Conservation (phyloP, 1,284 basidiomycete genomes). For the Vanrija sp. region DNA sequence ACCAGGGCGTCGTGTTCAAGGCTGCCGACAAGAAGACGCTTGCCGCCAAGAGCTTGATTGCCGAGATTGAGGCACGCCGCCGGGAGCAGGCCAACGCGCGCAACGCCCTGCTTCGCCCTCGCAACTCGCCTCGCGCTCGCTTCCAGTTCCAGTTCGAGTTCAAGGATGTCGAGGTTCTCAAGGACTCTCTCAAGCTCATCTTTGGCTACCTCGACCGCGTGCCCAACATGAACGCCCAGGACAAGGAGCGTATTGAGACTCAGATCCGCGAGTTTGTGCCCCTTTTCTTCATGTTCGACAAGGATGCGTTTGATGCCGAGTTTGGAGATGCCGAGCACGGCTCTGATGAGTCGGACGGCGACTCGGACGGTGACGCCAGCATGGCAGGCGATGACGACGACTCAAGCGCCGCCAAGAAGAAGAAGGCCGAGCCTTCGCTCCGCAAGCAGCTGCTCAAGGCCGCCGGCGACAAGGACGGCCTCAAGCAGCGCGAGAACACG, state of each 20-base stretch:
- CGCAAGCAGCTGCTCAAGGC: slow-evolving; percentile 72
- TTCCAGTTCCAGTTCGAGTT: slow-evolving; percentile 78
- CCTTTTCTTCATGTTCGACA: slow-evolving; percentile 69
- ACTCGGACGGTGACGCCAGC: slow-evolving; percentile 50
- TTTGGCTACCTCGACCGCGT: slow-evolving; percentile 87
- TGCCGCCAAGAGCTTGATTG: slow-evolving; percentile 82
- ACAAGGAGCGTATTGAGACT: slow-evolving; percentile 77
- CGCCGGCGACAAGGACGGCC: slow-evolving; percentile 58
- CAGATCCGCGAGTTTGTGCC: slow-evolving; percentile 85
- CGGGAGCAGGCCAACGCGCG: slow-evolving; percentile 69
- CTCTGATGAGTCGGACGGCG: slow-evolving; percentile 59
- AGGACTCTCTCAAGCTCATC: slow-evolving; percentile 84
- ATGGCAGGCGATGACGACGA: slow-evolving; percentile 49
- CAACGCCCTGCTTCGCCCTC: slow-evolving; percentile 67
- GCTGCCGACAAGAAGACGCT: slow-evolving; percentile 93
- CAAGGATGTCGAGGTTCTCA: slow-evolving; percentile 72
- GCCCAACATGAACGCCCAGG: slow-evolving; percentile 66
- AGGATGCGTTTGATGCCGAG: slow-evolving; percentile 70
- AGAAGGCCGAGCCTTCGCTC: slow-evolving; percentile 55
- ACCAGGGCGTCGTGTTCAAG: slow-evolving; percentile 94
- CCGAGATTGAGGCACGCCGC: slow-evolving; percentile 78
- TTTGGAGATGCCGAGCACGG: slow-evolving; percentile 61
- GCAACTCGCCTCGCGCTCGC: slow-evolving; percentile 32
- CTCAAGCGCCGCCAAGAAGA: slow-evolving; percentile 45
- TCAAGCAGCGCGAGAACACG: slow-evolving; percentile 54